phyloP scores from a whole-genome alignment of 1,139 yeast genomes.

The Geotrichum phurueaensis region DNA sequence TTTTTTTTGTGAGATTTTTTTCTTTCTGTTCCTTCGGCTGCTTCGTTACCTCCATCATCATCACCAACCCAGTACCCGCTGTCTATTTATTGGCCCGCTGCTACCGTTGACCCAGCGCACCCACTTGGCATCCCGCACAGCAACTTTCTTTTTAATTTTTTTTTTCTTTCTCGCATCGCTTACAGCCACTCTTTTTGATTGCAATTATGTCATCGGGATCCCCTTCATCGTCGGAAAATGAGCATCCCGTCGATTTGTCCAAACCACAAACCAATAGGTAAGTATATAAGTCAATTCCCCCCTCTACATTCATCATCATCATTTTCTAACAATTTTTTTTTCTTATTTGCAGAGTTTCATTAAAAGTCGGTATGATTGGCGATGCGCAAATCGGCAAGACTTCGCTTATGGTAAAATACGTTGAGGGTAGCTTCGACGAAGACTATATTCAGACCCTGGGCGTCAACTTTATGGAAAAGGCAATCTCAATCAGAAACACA shows the following conservation, averaged over 20 bases:
- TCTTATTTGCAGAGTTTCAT: constrained; percentile 45
- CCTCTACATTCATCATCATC: too few species aligned
- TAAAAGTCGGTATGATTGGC: constrained; percentile 90
- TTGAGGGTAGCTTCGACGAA: constrained; percentile 88
- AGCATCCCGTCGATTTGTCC: constrained; percentile 19
- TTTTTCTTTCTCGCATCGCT: background rate
- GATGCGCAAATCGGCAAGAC: constrained; percentile 99
- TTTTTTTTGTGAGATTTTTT: background rate
- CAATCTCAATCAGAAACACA: constrained; percentile 78
- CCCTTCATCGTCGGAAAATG: constrained; percentile 14
- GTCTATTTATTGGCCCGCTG: background rate
- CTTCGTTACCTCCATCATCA: background rate
- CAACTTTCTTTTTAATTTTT: background rate
- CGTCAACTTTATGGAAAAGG: constrained; percentile 91
- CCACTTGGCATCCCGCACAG: background rate
- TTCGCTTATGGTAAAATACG: constrained; percentile 93
- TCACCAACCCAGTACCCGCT: background rate
- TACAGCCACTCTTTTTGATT: background rate
- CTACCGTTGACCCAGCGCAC: background rate
- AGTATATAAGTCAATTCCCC: background rate
- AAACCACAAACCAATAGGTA: constrained; percentile 18
- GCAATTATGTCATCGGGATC: background rate
- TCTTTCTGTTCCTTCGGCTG: background rate
- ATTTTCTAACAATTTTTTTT: background rate
- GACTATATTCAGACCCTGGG: constrained; percentile 92